Percentiles rank a stretch among this genome's conserved stretches.
Evolutionary conservation across 352 stramenopile species (phyloP).

Genomic region (Paralagenidium karlingii): DNA sequence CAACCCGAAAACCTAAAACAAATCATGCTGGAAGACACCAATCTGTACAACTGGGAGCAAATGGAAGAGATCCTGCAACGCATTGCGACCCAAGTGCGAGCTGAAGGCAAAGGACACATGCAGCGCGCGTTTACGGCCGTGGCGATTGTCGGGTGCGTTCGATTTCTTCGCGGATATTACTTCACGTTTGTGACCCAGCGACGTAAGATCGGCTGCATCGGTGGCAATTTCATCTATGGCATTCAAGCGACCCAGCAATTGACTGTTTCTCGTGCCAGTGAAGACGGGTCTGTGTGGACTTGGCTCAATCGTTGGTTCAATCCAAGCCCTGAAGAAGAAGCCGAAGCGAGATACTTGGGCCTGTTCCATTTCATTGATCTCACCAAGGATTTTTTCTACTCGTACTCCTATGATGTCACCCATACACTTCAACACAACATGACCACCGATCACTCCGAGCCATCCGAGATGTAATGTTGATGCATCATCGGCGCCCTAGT

Average conservation of each 20-base stretch:
- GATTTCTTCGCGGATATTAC: constrained; percentile 98
- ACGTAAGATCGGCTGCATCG: constrained; percentile 93
- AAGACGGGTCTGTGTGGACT: constrained; percentile 30
- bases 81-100: constrained; percentile 31
- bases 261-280: constrained; percentile 48
- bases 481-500: neutral
- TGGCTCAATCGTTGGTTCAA: constrained; percentile 80
- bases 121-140: constrained; percentile 84
- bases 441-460: constrained; percentile 59
- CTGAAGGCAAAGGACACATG: constrained; percentile 15
- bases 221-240: constrained; percentile 95
- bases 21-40: constrained; percentile 53
- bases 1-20: constrained; percentile 29
- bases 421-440: constrained; percentile 97
- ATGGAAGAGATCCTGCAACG: constrained; percentile 70
- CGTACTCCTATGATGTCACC: constrained; percentile 98
- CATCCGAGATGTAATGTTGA: constrained; percentile 92
- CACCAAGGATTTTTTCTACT: constrained; percentile 99
- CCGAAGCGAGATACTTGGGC: constrained; percentile 86
- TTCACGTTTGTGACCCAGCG: constrained; percentile 96
- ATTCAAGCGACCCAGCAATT: constrained; percentile 91
- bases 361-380: constrained; percentile 98
- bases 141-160: constrained; percentile 96
- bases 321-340: constrained; percentile 67
- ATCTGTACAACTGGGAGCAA: constrained; percentile 58